These are phyloP conservation scores for Gastrodia elata DNA, from an alignment of 106 monocot species.

Conservation along the genomic window DNA sequence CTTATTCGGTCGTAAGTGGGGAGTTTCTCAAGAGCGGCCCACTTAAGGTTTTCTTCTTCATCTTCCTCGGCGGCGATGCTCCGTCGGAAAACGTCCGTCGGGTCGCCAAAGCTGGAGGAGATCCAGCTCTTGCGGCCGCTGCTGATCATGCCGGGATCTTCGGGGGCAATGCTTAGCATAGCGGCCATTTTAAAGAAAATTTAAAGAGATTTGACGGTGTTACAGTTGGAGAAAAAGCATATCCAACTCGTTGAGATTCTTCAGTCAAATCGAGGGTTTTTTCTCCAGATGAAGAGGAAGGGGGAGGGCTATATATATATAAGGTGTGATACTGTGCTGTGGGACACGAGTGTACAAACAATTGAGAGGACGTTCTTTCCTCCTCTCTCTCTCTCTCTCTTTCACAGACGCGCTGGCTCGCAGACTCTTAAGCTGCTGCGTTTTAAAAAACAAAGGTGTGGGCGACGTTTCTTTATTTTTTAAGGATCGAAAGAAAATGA, in stretches of 20 bases:
- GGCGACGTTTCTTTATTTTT: too few species aligned
- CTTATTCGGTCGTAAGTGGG: constrained; percentile 35
- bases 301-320: neutral
- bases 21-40: constrained; percentile 47
- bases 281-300: neutral
- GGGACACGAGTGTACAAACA: neutral
- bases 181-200: neutral
- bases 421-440: too few species aligned
- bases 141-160: neutral
- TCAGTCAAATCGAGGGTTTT: neutral
- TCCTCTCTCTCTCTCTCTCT: too few species aligned
- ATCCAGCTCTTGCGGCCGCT: constrained; percentile 23
- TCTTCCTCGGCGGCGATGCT: neutral
- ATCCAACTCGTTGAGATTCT: neutral
- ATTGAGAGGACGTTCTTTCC: neutral
- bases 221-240: neutral
- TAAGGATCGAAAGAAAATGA: too few species aligned
- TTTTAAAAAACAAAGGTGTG: too few species aligned
- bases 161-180: constrained; percentile 4
- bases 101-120: constrained; percentile 12
- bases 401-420: too few species aligned
- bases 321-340: too few species aligned
- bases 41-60: constrained; percentile 28
- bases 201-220: neutral
- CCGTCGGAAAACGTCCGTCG: constrained; percentile 10